A percentile compares a stretch with the other conserved stretches of the same genome.
These are phyloP conservation scores for Platanthera guangdongensis DNA, from an alignment of 106 monocot species.

Conservation along the genomic window DNA sequence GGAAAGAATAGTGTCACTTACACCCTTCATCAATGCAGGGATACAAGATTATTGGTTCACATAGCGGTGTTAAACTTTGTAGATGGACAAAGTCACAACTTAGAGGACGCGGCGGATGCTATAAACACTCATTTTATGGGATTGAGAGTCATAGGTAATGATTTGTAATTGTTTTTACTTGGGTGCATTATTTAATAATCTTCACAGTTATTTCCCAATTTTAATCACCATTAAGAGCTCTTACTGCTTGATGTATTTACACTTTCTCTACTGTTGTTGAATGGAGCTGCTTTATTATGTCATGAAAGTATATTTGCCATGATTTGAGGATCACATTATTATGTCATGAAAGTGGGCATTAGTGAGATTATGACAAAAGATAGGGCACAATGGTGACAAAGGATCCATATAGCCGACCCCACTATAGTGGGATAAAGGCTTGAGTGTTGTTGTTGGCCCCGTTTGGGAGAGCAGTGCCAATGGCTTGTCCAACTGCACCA, in stretches of 20 bases:
- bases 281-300: not conserved
- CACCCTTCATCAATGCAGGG: slow-evolving; percentile 37
- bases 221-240: not conserved
- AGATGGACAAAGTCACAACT: slow-evolving; percentile 98
- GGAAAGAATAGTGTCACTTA: not conserved
- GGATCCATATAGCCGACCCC: no score
- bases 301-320: not conserved
- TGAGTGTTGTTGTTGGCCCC: not conserved
- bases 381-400: no score
- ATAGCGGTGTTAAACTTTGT: slow-evolving; percentile 97
- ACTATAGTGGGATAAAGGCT: no score
- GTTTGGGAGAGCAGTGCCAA: no score
- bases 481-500: no score
- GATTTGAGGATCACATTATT: not conserved
- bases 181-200: not conserved
- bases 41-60: slow-evolving; percentile 96
- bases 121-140: slow-evolving; percentile 98
- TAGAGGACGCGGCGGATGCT: slow-evolving; percentile 93
- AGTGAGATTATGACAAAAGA: no score
- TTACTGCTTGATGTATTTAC: not conserved
- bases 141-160: slow-evolving; percentile 90
- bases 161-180: not conserved
- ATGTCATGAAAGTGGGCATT: no score
- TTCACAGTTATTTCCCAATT: not conserved
- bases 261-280: not conserved